Conservation (phyloP, 768 basidiomycete species). For the Amylocystis lapponica region DNA sequence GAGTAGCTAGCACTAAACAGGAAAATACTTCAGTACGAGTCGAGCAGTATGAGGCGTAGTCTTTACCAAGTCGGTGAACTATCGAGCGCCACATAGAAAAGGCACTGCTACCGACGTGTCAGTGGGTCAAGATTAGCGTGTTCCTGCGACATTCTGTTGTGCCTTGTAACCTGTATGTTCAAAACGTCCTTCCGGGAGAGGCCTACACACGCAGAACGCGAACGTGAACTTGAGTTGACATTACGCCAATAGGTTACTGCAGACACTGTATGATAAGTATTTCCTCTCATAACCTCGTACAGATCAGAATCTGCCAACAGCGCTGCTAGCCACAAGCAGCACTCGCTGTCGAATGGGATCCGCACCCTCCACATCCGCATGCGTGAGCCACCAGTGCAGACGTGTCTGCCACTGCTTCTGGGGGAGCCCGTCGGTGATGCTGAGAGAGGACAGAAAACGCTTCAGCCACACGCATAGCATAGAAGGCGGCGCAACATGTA, state of each 20-base stretch:
- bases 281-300: background rate
- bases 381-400: conserved; percentile 62
- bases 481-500: background rate
- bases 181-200: too few species aligned
- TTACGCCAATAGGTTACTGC: conserved; percentile 10
- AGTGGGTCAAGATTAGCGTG: too few species aligned
- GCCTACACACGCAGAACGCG: too few species aligned
- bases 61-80: too few species aligned
- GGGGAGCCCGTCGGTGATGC: conserved; percentile 34
- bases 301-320: conserved; percentile 12
- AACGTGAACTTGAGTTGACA: conserved; percentile 8
- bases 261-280: background rate
- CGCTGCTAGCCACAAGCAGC: conserved; percentile 38
- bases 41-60: too few species aligned
- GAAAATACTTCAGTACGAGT: too few species aligned
- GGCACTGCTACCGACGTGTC: too few species aligned
- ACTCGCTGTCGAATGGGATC: conserved; percentile 45
- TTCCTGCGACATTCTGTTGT: too few species aligned
- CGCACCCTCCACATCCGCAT: conserved; percentile 36
- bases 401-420: conserved; percentile 42
- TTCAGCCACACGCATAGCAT: background rate
- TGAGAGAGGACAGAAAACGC: conserved; percentile 11
- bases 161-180: too few species aligned
- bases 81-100: too few species aligned
- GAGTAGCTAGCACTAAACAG: too few species aligned